Evolutionary conservation across 1,284 basidiomycete species (phyloP).

Genomic region (Afroboletus lepidellus): DNA sequence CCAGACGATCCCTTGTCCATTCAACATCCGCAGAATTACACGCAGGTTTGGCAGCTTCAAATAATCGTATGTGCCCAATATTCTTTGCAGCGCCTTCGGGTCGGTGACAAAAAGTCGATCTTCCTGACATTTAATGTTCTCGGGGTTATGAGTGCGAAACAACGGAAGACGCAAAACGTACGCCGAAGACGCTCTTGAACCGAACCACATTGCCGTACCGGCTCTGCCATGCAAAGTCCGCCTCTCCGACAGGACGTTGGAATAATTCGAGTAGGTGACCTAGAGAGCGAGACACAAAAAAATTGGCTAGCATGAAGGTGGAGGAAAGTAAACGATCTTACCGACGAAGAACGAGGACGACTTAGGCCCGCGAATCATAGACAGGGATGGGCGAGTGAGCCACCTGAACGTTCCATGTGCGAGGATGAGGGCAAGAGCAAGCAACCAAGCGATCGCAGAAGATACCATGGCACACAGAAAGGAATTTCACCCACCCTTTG

Average conservation of each 20-base stretch:
- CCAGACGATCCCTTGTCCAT: background rate
- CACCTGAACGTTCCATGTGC: background rate
- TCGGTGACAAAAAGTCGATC: background rate
- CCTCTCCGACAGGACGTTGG: background rate
- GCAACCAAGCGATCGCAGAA: background rate
- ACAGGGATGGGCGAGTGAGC: background rate
- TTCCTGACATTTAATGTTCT: background rate
- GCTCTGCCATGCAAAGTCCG: background rate
- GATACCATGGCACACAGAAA: background rate
- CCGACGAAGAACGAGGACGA: background rate
- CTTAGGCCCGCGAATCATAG: background rate
- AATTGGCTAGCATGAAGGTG: background rate
- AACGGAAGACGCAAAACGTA: background rate
- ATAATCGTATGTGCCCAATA: background rate
- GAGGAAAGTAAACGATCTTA: background rate
- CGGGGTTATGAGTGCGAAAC: background rate
- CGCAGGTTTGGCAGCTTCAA: background rate
- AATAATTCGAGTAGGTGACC: background rate
- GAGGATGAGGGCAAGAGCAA: background rate
- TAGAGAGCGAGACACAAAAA: background rate
- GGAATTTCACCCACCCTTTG: too few relatives aligned
- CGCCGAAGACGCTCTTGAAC: background rate
- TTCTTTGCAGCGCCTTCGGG: background rate
- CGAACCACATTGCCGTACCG: background rate
- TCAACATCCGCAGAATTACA: background rate